A percentile compares a stretch with the other conserved stretches of the same genome.
Evolutionary conservation across 108 stramenopile species (phyloP).

Genomic region (Epithemia pelagica): DNA sequence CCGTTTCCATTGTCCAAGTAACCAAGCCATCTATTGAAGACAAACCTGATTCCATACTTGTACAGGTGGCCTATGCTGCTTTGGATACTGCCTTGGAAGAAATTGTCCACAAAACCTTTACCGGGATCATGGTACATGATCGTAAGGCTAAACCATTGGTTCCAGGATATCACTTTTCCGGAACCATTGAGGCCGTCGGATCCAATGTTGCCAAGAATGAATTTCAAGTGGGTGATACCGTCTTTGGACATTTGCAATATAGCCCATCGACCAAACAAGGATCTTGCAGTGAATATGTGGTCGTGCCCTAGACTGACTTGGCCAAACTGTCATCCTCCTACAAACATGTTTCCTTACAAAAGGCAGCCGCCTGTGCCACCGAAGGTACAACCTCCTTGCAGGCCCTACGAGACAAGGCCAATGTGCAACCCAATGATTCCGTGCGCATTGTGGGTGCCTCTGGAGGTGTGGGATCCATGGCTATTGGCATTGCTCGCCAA

Average conservation of each 20-base stretch:
- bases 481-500: constrained; percentile 29
- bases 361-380: constrained; percentile 21
- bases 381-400: constrained; percentile 30
- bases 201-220: not conserved
- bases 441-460: constrained; percentile 31
- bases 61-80: constrained; percentile 22
- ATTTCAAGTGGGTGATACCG: constrained; percentile 9
- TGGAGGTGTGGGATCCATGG: constrained; percentile 30
- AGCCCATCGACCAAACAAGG: constrained; percentile 21
- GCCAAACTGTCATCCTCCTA: constrained; percentile 6
- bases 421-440: constrained; percentile 5
- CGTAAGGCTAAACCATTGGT: constrained; percentile 14
- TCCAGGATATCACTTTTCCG: constrained; percentile 21
- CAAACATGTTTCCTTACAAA: constrained; percentile 1
- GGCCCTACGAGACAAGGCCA: constrained; percentile 19
- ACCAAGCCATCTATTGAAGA: not conserved
- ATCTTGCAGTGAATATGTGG: constrained; percentile 24
- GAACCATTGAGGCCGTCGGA: constrained; percentile 15
- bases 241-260: constrained; percentile 31
- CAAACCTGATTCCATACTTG: constrained; percentile 10
- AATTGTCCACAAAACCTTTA: constrained; percentile 4
- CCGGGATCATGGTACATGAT: constrained; percentile 16
- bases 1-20: not conserved
- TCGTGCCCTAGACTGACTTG: constrained; percentile 4
- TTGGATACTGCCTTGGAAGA: constrained; percentile 22